Evolutionary conservation across 2,329 filamentous ascomycete genomes (phyloP).

Genomic region (Dothideomycetes sp.): DNA sequence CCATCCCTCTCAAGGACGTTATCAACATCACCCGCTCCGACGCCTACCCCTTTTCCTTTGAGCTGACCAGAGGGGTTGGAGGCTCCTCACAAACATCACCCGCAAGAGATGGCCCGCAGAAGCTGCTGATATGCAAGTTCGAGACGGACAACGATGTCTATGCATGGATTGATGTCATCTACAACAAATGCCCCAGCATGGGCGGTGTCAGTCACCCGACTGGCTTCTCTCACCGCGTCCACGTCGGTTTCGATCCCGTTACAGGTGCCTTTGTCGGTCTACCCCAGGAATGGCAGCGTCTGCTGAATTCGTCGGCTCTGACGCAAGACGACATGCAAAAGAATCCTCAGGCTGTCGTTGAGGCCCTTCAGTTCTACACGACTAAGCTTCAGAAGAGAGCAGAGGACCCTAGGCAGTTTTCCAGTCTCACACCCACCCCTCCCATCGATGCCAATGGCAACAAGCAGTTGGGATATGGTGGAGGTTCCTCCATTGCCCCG

Average conservation of each 20-base stretch:
- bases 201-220: constrained; percentile 97
- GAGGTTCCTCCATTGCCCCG: constrained; percentile 36
- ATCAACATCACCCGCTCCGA: constrained; percentile 86
- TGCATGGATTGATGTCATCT: constrained; percentile 97
- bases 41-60: constrained; percentile 82
- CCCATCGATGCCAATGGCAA: constrained; percentile 36
- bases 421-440: constrained; percentile 58
- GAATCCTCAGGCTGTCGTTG: constrained; percentile 61
- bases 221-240: constrained; percentile 93
- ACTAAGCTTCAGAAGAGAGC: constrained; percentile 64
- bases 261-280: constrained; percentile 92
- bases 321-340: constrained; percentile 98
- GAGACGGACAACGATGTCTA: constrained; percentile 96
- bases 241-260: constrained; percentile 92
- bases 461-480: constrained; percentile 37
- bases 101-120: constrained; percentile 67
- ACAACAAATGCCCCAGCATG: constrained; percentile 93
- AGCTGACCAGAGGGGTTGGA: constrained; percentile 69
- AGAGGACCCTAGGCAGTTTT: constrained; percentile 58
- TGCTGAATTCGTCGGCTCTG: constrained; percentile 90
- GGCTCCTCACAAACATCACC: constrained; percentile 56
- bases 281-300: constrained; percentile 92
- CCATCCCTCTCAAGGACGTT: constrained; percentile 76
- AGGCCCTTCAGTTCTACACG: constrained; percentile 76
- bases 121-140: constrained; percentile 82